These are phyloP conservation scores for Arabis hirsuta DNA, from an alignment of 345 rosid species.

Conservation along the genomic window DNA sequence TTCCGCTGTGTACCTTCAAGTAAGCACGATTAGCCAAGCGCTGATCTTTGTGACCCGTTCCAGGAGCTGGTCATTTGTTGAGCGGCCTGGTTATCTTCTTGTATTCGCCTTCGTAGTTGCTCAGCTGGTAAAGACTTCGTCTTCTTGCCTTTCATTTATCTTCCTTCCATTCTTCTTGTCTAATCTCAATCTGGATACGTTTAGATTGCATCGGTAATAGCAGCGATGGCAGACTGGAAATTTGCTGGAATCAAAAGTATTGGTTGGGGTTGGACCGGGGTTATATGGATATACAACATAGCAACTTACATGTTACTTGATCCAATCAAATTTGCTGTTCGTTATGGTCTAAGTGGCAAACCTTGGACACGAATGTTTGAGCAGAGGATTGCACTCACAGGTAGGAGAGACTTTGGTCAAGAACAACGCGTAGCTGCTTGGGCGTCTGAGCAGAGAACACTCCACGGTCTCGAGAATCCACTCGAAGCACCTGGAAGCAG, in stretches of 20 bases:
- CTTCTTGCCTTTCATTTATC: neutral
- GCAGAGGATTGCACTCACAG: constrained; percentile 60
- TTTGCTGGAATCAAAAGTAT: constrained; percentile 68
- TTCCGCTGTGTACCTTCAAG: constrained; percentile 61
- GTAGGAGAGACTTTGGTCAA: constrained; percentile 44
- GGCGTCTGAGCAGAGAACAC: constrained; percentile 31
- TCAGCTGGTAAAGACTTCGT: constrained; percentile 48
- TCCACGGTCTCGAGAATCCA: constrained; percentile 43
- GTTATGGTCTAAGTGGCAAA: constrained; percentile 75
- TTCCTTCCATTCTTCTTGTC: neutral
- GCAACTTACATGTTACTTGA: constrained; percentile 70
- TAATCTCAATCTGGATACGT: neutral
- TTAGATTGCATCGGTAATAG: constrained; percentile 68
- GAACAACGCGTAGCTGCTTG: constrained; percentile 51
- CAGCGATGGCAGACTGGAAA: constrained; percentile 61
- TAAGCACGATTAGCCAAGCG: constrained; percentile 82
- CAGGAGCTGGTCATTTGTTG: constrained; percentile 59
- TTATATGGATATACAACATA: constrained; percentile 78
- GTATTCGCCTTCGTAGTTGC: constrained; percentile 70
- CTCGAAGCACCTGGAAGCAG: constrained; percentile 23
- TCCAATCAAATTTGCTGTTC: constrained; percentile 80
- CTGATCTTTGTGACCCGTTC: constrained; percentile 72
- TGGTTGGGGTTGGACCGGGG: constrained; percentile 83
- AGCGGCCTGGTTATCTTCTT: constrained; percentile 71
- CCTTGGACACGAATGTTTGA: constrained; percentile 71